Percentiles rank a stretch among this genome's conserved stretches.
These are phyloP conservation scores for Metarhizium album DNA, from an alignment of 2,329 filamentous ascomycete genomes.

Conservation along the genomic window DNA sequence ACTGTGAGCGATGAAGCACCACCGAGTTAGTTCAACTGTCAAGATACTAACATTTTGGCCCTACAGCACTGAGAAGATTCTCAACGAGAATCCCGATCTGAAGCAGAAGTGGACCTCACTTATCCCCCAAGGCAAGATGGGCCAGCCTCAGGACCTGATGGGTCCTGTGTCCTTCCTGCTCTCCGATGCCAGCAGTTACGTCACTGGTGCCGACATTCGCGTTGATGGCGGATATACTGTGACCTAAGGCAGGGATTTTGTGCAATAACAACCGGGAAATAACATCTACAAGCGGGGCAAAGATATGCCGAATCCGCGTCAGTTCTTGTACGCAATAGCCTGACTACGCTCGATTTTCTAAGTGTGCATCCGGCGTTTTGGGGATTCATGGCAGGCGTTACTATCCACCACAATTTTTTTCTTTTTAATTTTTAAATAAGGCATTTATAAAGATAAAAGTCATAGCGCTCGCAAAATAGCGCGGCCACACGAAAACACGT, in stretches of 20 bases:
- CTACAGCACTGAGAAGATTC: constrained; percentile 76
- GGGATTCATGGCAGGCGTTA: background rate
- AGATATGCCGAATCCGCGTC: background rate
- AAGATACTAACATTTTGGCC: background rate
- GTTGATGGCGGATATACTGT: constrained; percentile 87
- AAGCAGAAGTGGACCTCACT: constrained; percentile 84
- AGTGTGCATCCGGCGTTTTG: background rate
- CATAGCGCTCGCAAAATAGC: no score
- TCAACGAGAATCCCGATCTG: constrained; percentile 85
- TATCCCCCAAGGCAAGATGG: constrained; percentile 92
- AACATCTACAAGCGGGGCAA: background rate
- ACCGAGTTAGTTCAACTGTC: background rate
- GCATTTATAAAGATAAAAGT: background rate
- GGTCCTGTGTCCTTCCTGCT: constrained; percentile 81
- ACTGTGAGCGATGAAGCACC: constrained; percentile 47
- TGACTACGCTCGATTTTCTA: background rate
- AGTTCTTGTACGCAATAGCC: background rate
- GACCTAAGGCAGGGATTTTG: constrained; percentile 36
- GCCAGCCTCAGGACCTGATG: constrained; percentile 82
- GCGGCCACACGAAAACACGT: no score
- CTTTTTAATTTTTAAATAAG: background rate
- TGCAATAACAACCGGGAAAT: background rate
- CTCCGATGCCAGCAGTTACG: constrained; percentile 67
- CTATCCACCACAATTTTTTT: background rate
- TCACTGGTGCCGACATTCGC: constrained; percentile 62